A percentile compares a stretch with the other conserved stretches of the same genome.
Evolutionary conservation across 768 basidiomycete species (phyloP).

Genomic region (Tricholoma matsutake): DNA sequence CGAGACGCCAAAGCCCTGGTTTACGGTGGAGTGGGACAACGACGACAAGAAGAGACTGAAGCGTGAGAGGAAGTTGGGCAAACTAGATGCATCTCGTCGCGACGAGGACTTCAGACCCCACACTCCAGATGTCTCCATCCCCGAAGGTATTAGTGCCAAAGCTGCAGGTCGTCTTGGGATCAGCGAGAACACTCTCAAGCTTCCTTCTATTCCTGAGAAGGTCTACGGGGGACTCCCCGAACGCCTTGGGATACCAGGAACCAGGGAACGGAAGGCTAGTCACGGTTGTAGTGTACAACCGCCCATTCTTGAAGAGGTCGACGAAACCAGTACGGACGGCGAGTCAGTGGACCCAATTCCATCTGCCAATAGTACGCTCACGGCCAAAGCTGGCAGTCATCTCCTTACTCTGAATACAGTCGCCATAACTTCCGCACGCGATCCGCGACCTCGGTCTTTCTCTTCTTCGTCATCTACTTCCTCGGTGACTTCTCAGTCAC

Average conservation of each 20-base stretch:
- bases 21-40: conserved; percentile 35
- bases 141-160: conserved; percentile 23
- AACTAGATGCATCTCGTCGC: conserved; percentile 9
- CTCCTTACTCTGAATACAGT: conserved; percentile 30
- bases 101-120: conserved; percentile 13
- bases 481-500: conserved; percentile 43
- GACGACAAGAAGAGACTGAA: conserved; percentile 30
- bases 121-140: conserved; percentile 17
- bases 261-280: conserved; percentile 4
- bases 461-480: conserved; percentile 13
- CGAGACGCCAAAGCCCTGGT: conserved; percentile 29
- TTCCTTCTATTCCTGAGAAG: conserved; percentile 23
- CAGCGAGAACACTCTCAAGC: conserved; percentile 17
- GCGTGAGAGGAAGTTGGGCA: conserved; percentile 17
- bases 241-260: conserved; percentile 32
- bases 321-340: neutral
- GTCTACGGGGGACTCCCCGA: conserved; percentile 35
- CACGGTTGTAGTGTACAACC: neutral
- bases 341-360: neutral
- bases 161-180: conserved; percentile 26
- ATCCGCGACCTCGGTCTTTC: conserved; percentile 12
- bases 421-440: conserved; percentile 22
- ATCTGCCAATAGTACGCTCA: conserved; percentile 18
- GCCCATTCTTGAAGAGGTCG: neutral
- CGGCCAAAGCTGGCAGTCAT: conserved; percentile 40